A percentile compares a stretch with the other conserved stretches of the same genome.
phyloP scores from a whole-genome alignment of 2,329 filamentous ascomycete genomes.

The Epicoccum sorghinum region DNA sequence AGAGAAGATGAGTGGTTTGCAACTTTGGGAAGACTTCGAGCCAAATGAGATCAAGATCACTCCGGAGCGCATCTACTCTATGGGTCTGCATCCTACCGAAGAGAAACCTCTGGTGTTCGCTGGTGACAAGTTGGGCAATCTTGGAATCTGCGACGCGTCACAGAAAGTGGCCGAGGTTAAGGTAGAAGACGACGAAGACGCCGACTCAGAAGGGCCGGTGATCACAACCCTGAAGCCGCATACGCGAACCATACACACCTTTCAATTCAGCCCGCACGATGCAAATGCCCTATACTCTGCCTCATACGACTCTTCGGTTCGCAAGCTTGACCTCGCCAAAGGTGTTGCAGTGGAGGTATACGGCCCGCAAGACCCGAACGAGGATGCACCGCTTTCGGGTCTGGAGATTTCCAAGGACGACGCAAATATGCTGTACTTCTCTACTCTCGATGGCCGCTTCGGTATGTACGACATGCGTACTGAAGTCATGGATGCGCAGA shows the following conservation, averaged over 20 bases:
- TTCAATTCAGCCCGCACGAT: slow-evolving; percentile 77
- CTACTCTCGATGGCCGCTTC: slow-evolving; percentile 80
- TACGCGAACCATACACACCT: slow-evolving; percentile 82
- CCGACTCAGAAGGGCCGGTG: slow-evolving; percentile 70
- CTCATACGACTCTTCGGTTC: slow-evolving; percentile 92
- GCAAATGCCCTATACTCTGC: slow-evolving; percentile 78
- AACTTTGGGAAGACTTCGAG: slow-evolving; percentile 82
- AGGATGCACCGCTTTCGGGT: slow-evolving; percentile 81
- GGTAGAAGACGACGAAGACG: slow-evolving; percentile 68
- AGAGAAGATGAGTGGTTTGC: slow-evolving; percentile 75
- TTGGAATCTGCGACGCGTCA: slow-evolving; percentile 89
- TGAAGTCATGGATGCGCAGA: slow-evolving; percentile 61
- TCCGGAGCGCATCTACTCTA: slow-evolving; percentile 64
- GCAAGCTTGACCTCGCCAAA: slow-evolving; percentile 82
- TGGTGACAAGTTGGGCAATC: slow-evolving; percentile 88
- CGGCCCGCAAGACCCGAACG: slow-evolving; percentile 70
- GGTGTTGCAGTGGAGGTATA: slow-evolving; percentile 82
- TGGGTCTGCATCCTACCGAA: slow-evolving; percentile 85
- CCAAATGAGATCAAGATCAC: slow-evolving; percentile 63
- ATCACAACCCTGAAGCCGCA: slow-evolving; percentile 92
- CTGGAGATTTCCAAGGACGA: slow-evolving; percentile 77
- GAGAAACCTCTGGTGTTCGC: slow-evolving; percentile 91
- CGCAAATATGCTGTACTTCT: slow-evolving; percentile 80
- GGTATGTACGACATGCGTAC: slow-evolving; percentile 80
- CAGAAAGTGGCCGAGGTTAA: slow-evolving; percentile 64